Evolutionary conservation across 1,284 basidiomycete species (phyloP), one percentile per base, ranked within the genome.

Genomic region (Neonothopanus nambi): DNA sequence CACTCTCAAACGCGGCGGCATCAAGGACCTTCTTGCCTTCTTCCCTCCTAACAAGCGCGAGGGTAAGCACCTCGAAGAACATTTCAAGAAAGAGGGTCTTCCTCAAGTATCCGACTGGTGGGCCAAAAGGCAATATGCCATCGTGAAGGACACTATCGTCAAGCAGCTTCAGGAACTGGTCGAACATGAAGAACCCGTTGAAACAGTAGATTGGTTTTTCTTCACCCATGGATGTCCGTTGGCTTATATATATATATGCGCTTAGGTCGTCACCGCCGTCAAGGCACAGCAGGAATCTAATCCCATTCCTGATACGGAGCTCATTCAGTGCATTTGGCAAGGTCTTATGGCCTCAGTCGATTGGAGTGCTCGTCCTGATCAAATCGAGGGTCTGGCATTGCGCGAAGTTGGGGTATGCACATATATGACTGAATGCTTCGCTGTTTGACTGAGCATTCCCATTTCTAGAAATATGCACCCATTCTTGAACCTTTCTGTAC

Each of bases 271-370:
- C 61, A 71, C 80, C 41, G 77, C 82, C 55, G 82, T 97, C 71
- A 88, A 87, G 65, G 65, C 71, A 41, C 82, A 81, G 59, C 83
- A 87, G 61, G 85, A 84, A 60, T 84, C 86, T 55, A 77, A 76
- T 28, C 78, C 86, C 12, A 82, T 96, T 41, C 85, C 91, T 3
- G 91, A 95, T 54, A 73, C 81, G 9, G 95, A 98, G 63, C 78
- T 97, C 53, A 80, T 94, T 53, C 80, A 87, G 55, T 93, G 93
- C 73, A 87, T 96, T 65, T 98, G 93, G 92, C 86, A 89, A 62
- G 94, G 91, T 33, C 81, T 97, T 54, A 91, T 97, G 83, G 76
- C 81, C 30, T 85, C 85, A 42, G 78, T 97, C 33, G 95, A 97
- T 69, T 93, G 90, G 87, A 87, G 80, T 61, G 84, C 91, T 20